Evolutionary conservation across 1,139 yeast species (phyloP).

Genomic region (Taphrina communis): DNA sequence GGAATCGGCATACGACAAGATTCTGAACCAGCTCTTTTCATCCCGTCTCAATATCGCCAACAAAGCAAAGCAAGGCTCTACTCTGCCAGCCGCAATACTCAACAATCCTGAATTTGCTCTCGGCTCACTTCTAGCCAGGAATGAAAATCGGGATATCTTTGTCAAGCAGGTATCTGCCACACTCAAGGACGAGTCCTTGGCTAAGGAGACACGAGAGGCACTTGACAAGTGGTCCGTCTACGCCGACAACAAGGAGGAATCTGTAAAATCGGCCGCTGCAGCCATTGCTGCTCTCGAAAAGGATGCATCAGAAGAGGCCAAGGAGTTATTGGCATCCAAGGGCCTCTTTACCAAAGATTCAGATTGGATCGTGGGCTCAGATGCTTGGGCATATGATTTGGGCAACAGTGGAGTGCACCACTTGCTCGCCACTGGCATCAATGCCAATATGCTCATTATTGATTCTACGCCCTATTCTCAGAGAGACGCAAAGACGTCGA

Average conservation of each 20-base stretch:
- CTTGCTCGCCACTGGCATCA: constrained; percentile 73
- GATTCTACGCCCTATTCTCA: constrained; percentile 85
- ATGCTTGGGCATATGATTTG: constrained; percentile 91
- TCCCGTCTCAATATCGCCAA: constrained; percentile 66
- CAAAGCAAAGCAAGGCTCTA: constrained; percentile 49
- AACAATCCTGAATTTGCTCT: constrained; percentile 81
- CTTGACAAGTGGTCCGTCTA: constrained; percentile 71
- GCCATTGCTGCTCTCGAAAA: constrained; percentile 58
- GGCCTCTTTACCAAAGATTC: constrained; percentile 59
- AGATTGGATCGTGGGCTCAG: constrained; percentile 91
- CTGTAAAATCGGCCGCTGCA: constrained; percentile 31
- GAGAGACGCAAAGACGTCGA: constrained; percentile 47
- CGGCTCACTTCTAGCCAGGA: constrained; percentile 70
- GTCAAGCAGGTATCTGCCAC: constrained; percentile 59
- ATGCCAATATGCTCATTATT: constrained; percentile 81
- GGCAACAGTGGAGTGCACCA: constrained; percentile 93
- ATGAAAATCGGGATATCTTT: constrained; percentile 61
- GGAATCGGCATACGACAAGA: constrained; percentile 79
- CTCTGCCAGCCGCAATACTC: constrained; percentile 40
- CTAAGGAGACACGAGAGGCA: constrained; percentile 61
- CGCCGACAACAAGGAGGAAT: constrained; percentile 45
- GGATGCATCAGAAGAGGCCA: constrained; percentile 56
- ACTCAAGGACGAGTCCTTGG: constrained; percentile 58
- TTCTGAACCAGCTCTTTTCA: constrained; percentile 70
- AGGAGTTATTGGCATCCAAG: constrained; percentile 57